These are phyloP conservation scores for Orychophragmus violaceus DNA, from an alignment of 345 rosid species.

Conservation along the genomic window DNA sequence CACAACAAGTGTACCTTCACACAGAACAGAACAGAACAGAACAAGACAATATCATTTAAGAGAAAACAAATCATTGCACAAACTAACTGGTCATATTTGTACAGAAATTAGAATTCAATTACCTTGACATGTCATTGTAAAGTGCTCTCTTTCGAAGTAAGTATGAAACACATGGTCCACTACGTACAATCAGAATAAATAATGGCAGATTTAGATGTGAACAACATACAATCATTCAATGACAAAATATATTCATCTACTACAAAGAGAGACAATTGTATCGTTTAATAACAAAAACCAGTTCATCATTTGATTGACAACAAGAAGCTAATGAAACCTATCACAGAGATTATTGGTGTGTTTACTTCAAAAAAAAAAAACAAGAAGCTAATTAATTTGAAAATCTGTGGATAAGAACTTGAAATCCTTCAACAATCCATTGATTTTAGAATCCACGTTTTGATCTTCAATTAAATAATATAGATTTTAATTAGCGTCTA, in stretches of 20 bases:
- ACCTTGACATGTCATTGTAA: constrained; percentile 82
- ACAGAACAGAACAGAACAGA: background rate
- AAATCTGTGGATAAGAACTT: background rate
- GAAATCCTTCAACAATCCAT: background rate
- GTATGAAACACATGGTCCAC: constrained; percentile 69
- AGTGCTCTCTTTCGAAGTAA: constrained; percentile 64
- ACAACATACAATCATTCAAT: background rate
- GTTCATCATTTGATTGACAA: background rate
- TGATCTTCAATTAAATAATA: no score
- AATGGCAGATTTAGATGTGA: background rate
- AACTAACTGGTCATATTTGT: background rate
- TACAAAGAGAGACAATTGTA: background rate
- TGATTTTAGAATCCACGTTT: background rate
- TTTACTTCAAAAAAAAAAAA: no score
- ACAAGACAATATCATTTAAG: constrained; percentile 17
- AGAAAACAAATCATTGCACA: background rate
- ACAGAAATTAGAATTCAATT: constrained; percentile 6
- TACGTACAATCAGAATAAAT: constrained; percentile 13
- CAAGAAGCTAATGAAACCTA: background rate
- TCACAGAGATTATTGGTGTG: background rate
- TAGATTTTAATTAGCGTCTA: no score
- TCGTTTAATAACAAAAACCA: background rate
- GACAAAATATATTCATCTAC: background rate
- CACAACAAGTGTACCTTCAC: constrained; percentile 87
- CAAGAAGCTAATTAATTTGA: background rate